A percentile compares a stretch with the other conserved stretches of the same genome.
Evolutionary conservation across 2,329 filamentous ascomycete species (phyloP).

Genomic region (Scedosporium aurantiacum): DNA sequence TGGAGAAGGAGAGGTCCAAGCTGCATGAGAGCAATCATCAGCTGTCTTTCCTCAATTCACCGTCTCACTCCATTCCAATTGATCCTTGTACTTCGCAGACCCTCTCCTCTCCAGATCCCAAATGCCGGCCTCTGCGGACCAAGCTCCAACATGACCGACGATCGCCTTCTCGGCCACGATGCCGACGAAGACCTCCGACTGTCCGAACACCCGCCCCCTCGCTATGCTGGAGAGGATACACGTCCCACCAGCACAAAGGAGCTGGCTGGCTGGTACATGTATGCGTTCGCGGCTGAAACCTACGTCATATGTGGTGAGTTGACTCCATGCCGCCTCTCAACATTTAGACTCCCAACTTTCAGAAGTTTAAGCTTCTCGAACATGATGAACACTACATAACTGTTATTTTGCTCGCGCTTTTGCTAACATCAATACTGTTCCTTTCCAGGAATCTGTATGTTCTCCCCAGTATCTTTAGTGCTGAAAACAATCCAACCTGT

Average conservation of each 20-base stretch:
- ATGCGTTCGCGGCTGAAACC: slow-evolving; percentile 91
- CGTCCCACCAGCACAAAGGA: slow-evolving; percentile 81
- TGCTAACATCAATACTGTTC: background rate
- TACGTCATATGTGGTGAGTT: slow-evolving; percentile 79
- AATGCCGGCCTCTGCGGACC: background rate
- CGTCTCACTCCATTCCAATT: background rate
- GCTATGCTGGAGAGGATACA: slow-evolving; percentile 75
- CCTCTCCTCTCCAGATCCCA: background rate
- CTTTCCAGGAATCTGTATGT: slow-evolving; percentile 18
- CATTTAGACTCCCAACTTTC: background rate
- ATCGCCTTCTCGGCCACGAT: background rate
- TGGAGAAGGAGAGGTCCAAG: background rate
- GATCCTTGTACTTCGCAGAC: background rate
- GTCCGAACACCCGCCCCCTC: slow-evolving; percentile 19
- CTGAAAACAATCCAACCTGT: slow-evolving; percentile 2
- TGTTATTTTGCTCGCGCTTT: slow-evolving; percentile 1
- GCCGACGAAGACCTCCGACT: background rate
- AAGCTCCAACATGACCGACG: background rate
- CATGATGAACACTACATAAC: background rate
- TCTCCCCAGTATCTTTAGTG: background rate
- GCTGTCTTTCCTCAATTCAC: background rate
- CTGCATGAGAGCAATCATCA: background rate
- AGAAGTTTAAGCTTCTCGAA: background rate
- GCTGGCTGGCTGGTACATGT: slow-evolving; percentile 88
- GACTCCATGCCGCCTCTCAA: background rate